Evolutionary conservation across 805 yeast species (phyloP).

Genomic region (Candida maesae): DNA sequence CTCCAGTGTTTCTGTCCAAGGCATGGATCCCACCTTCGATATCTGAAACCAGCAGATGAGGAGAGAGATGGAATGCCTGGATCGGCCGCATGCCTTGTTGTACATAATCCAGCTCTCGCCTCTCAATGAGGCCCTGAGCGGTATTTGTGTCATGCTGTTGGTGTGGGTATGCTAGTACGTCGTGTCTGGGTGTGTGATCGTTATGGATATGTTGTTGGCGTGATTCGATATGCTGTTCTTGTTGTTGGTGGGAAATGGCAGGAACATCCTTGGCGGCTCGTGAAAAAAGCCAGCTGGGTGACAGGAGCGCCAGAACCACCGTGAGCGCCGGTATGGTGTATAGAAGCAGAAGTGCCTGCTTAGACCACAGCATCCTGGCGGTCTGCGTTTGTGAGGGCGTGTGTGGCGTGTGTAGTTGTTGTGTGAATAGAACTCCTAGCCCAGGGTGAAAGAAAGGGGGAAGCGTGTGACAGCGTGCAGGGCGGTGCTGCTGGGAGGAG

Average conservation of each 20-base stretch:
- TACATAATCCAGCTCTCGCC: slow-evolving; percentile 4
- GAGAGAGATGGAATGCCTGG: slow-evolving; percentile 69
- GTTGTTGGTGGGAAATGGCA: neutral
- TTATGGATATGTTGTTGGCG: slow-evolving; percentile 1
- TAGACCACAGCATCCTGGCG: neutral
- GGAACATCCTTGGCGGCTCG: neutral
- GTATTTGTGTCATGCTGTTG: neutral
- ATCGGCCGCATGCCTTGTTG: slow-evolving; percentile 35
- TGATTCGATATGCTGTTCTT: slow-evolving; percentile 1
- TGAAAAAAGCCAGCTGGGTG: slow-evolving; percentile 11
- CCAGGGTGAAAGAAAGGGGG: neutral
- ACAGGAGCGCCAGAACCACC: slow-evolving; percentile 7
- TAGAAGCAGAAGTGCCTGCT: neutral
- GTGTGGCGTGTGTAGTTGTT: neutral
- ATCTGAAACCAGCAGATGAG: slow-evolving; percentile 67
- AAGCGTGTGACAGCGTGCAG: no score
- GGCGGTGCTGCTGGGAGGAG: no score
- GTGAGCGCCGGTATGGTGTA: slow-evolving; percentile 9
- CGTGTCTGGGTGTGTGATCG: neutral
- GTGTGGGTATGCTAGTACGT: slow-evolving; percentile 1
- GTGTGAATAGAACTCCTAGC: no score
- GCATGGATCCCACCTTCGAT: slow-evolving; percentile 88
- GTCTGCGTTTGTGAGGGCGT: neutral
- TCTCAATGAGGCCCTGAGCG: slow-evolving; percentile 4
- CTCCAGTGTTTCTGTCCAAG: slow-evolving; percentile 69